Percentiles rank a stretch among this genome's conserved stretches.
Conservation (phyloP, 2,329 filamentous ascomycete genomes). For the Fusarium pilosicola region DNA sequence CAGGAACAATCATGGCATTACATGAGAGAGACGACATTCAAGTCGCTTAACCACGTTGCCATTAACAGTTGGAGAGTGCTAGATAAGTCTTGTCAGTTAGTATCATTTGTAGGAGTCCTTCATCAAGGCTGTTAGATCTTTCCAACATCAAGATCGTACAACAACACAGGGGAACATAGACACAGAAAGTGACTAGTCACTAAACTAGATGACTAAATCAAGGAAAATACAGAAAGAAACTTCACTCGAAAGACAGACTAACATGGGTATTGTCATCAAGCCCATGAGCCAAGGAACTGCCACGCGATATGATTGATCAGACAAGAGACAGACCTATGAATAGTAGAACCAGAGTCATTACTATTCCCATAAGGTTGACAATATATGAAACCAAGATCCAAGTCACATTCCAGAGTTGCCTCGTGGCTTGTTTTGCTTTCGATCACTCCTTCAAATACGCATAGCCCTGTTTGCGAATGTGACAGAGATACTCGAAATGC, state of each 20-base stretch:
- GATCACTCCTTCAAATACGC: not conserved
- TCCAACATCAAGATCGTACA: not conserved
- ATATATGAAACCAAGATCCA: not conserved
- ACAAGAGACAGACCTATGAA: not conserved
- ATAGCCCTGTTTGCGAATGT: not conserved
- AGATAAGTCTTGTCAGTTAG: not conserved
- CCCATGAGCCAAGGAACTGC: not conserved
- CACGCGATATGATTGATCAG: not conserved
- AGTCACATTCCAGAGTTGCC: conserved; percentile 10
- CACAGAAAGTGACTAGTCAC: not conserved
- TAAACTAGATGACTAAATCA: not conserved
- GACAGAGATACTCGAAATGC: not conserved
- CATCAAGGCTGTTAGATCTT: too few species aligned
- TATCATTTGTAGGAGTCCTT: not conserved
- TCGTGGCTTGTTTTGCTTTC: conserved; percentile 7
- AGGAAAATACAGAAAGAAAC: not conserved
- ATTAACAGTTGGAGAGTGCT: not conserved
- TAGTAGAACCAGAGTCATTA: not conserved
- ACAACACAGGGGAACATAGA: not conserved
- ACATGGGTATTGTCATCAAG: not conserved
- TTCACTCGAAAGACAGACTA: not conserved
- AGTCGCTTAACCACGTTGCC: not conserved
- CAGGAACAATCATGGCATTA: not conserved
- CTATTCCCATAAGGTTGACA: not conserved
- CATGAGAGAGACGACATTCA: not conserved